phyloP scores from a whole-genome alignment of 176 grass and related monocot species.

The Bromus sterilis region DNA sequence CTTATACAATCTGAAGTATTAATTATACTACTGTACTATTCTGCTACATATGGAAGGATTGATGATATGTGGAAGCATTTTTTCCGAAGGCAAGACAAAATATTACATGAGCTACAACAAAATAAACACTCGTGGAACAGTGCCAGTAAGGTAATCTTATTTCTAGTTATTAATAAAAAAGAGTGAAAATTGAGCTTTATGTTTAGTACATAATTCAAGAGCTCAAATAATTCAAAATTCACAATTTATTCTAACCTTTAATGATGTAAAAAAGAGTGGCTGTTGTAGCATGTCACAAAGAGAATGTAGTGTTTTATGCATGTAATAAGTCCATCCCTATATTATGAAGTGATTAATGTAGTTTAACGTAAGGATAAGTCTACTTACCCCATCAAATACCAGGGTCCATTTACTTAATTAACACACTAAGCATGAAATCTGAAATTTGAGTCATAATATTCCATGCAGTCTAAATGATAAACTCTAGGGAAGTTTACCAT shows the following conservation, averaged over 20 bases:
- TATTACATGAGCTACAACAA: not conserved
- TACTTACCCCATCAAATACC: not conserved
- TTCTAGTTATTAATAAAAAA: not conserved
- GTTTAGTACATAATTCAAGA: not conserved
- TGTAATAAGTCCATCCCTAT: not conserved
- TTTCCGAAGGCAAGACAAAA: no score
- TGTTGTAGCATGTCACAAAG: not conserved
- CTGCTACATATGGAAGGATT: not conserved
- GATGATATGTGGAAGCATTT: not conserved
- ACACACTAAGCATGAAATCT: not conserved
- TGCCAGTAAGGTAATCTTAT: not conserved
- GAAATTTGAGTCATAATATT: not conserved
- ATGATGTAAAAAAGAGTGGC: not conserved
- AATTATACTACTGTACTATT: conserved; percentile 12
- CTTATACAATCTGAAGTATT: not conserved
- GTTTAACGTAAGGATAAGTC: not conserved
- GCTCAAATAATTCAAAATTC: not conserved
- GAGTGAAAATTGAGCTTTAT: not conserved
- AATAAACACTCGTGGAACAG: not conserved
- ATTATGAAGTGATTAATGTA: not conserved
- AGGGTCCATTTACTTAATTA: not conserved
- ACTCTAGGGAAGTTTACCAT: not conserved
- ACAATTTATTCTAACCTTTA: not conserved
- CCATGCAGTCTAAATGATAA: not conserved
- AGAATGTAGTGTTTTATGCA: not conserved